A percentile compares a stretch with the other conserved stretches of the same genome.
Conservation (phyloP, 495 filamentous ascomycete species). For the Massariosphaeria phaeospora region DNA sequence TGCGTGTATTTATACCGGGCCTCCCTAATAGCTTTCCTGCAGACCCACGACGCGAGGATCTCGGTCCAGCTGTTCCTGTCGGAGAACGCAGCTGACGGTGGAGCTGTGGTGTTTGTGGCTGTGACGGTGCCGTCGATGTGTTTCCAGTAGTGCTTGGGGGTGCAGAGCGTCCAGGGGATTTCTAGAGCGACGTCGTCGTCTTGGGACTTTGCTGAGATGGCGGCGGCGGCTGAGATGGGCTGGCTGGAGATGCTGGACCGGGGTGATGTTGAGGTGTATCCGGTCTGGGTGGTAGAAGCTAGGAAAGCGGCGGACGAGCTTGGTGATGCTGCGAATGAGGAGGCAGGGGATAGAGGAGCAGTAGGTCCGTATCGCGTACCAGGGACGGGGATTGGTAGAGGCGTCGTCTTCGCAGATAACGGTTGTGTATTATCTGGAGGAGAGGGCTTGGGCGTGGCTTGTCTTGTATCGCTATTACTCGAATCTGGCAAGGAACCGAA, state of each 20-base stretch:
- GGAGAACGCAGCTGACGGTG: not conserved
- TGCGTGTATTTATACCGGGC: constrained; percentile 11
- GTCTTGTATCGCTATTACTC: not conserved
- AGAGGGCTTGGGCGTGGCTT: constrained; percentile 5
- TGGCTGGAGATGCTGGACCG: constrained; percentile 15
- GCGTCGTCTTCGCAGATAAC: constrained; percentile 13
- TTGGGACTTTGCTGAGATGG: constrained; percentile 11
- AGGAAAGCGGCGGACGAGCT: constrained; percentile 4
- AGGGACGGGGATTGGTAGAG: constrained; percentile 8
- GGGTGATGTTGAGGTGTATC: constrained; percentile 15
- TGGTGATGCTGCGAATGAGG: constrained; percentile 25
- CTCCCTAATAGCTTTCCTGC: constrained; percentile 24
- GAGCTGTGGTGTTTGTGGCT: constrained; percentile 8
- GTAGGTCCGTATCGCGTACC: not conserved
- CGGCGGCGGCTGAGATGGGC: constrained; percentile 17
- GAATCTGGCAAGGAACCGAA: constrained; percentile 7
- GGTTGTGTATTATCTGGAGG: constrained; percentile 11
- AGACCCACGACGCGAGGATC: constrained; percentile 28
- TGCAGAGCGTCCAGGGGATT: constrained; percentile 29
- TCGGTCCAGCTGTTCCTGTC: constrained; percentile 28
- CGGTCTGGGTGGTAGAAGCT: not conserved
- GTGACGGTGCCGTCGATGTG: constrained; percentile 24
- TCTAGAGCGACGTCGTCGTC: constrained; percentile 18
- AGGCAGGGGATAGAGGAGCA: constrained; percentile 17
- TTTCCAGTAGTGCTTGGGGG: constrained; percentile 18